Base-by-base conservation (phyloP, 768 basidiomycete species). In the Boletus rubroflammeus region DNA sequence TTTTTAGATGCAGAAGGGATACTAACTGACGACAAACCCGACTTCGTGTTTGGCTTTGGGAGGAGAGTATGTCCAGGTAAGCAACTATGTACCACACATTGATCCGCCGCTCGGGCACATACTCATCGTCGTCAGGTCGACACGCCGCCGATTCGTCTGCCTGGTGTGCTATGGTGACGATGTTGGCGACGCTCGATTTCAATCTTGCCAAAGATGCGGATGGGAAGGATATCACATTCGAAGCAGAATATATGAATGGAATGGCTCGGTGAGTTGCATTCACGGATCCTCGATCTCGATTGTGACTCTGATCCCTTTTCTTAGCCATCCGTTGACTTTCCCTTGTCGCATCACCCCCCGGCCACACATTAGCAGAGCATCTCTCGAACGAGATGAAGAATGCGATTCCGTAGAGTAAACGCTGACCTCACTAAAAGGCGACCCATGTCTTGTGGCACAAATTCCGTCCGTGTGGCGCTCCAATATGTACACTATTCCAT, bases 131-230 rank as follows among this genome's bases (percentile, higher is more conserved):
- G 2, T 26, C 32, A 62, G 61, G 61, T 35, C 54, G 49, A 26
- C 43, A 62, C 44, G 6, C 42, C 5, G 57, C 49, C 6, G 6
- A 51, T 44, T 42, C 39, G 7, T 54, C 60, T 23, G 0, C 46
- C 1, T 62, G 60, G 60, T 43, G 19, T 25, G 51, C 35, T 2
- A 56, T 62, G 5, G 62, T n/a, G 23, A 62, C 54, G 32, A 62
- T 62, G 63, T 47, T 64, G 6, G 63, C 63, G 19, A 64, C 57
- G 17, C 45, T 65, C 8, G 55, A 62, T 9, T 62, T 65, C 49
- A 38, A 51, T 26, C 45, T 23, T 23, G 50, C 63, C 15, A 51
- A 61, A 25, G 54, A 56, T 23, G 43, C n/a, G 3, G 48, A 51
- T 19, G 58, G 45, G 2, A 47, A 40, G 6, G 58, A 54, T 2